Base-by-base conservation (phyloP, 495 filamentous ascomycete species). In the Jackrogersella multiformis region DNA sequence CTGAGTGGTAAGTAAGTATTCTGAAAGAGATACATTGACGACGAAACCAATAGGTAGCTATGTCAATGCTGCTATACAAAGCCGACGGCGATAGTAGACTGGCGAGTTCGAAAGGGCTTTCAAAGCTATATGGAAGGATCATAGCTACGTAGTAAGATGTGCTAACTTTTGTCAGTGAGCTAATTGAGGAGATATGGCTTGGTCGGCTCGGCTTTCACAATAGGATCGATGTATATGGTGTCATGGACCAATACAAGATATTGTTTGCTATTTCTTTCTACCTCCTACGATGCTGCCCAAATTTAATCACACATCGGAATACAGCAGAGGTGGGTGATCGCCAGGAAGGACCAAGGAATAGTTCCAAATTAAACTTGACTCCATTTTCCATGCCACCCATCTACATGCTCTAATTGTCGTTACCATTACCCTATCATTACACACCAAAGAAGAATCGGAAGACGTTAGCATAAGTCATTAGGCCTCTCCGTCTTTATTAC, bases 1-100 rank as follows among this genome's bases (percentile, higher is more conserved):
- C 79, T 21, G 77, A 78, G 51, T 75, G 78, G 74, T 84, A 69
- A 77, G 13, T 34, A 23, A 49, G 1, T 8, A 59, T 42, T 53
- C 3, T 16, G 7, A 35, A 53, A 36, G 13, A 8, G 30, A 7
- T 9, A 53, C 36, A 18, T 23, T 35, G 26, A 36, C 49, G 32
- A 24, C 24, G 35, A 24, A 1, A 20, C 16, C 28, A 32, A 52
- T 36, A 35, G 23, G 23, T 16, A 16, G 24, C 44, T 30, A 28
- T 8, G 30, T 30, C 12, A 5, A 1, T 24, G 42, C 20, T 24
- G 4, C 20, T 6, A 39, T 15, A 38, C 21, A 6, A 21, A 28
- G 26, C 23, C 9, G 20, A 21, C 21, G 13, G 44, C 23, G 44
- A n/a, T 9, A 15, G 10, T 28, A 48, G 2, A n/a, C 3, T 28